Evolutionary conservation across 352 stramenopile genomes (phyloP), one percentile per base, ranked within the genome.

Genomic region (Hyaloperonospora brassicae): DNA sequence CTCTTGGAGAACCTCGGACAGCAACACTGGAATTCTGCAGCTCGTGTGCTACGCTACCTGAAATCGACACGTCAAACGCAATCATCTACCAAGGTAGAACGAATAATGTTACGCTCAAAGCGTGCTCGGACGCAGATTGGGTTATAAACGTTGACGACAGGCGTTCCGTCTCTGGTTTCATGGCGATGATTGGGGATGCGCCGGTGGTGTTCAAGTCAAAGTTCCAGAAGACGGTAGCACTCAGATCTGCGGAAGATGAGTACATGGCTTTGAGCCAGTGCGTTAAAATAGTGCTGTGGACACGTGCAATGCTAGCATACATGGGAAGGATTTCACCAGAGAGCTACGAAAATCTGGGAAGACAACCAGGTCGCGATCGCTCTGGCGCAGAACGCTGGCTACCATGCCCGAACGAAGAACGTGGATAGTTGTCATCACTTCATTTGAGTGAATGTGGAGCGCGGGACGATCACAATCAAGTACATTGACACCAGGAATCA

Each of bases 31-130:
- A 23, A 24, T 8, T 22, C 36, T 21, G 52, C 23, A 17, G 40
- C 52, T 31, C 50, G 50, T 14, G 50, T 63, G 8, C 25, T 58
- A 6, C n/a, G 51, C 5, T 52, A 55, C 40, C 7, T 83, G 12
- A 52, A 52, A 23, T 38, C 23, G 2, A 53, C 54, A 1, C 40
- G 14, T 2, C 9, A 56, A 6, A 46, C 23, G 58, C 34, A 0
- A 51, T 60, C 35, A 5, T 55, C 10, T 60, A 60, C 47, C 0
- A 57, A 30, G n/a, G n/a, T n/a, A 23, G 23, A 4, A 9, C 14
- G 0, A 21, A 12, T 1, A 1, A 30, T 2, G 11, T 48, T 12
- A 35, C 13, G 34, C 39, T 51, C 5, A 14, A 62, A 38, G 48
- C 48, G 36, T 59, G 23, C 39, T 36, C 59, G 48, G 49, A 66